phyloP scores from a whole-genome alignment of 208 protist genomes.

The Leishmania braziliensis region DNA sequence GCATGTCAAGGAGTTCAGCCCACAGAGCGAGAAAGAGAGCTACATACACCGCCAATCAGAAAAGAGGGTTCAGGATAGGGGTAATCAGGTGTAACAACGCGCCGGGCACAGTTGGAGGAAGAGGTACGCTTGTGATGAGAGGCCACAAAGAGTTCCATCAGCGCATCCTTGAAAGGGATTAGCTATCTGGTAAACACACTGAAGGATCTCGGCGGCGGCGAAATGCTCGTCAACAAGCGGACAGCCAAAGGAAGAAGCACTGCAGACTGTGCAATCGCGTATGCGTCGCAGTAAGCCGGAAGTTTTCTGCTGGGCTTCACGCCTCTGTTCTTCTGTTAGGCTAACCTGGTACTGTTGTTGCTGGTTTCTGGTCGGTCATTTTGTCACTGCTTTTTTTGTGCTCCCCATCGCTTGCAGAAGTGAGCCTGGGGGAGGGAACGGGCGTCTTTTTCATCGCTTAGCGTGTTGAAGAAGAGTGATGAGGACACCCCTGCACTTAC shows the following conservation, averaged over 20 bases:
- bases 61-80: not conserved
- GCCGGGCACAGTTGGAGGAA: not conserved
- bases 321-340: not conserved
- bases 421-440: not conserved
- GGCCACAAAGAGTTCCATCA: not conserved
- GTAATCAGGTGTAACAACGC: not conserved
- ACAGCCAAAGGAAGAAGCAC: not conserved
- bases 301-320: too few relatives aligned
- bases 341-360: not conserved
- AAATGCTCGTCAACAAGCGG: not conserved
- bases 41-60: not conserved
- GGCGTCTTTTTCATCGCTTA: not conserved
- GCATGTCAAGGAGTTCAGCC: not conserved
- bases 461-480: conserved; percentile 4
- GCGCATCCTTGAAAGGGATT: not conserved
- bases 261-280: not conserved
- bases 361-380: not conserved
- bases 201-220: too few relatives aligned
- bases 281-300: not conserved
- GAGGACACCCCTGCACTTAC: not conserved
- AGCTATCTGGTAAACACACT: not conserved
- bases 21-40: not conserved
- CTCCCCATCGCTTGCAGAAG: not conserved
- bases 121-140: not conserved
- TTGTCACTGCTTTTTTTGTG: not conserved